Base-by-base conservation (phyloP, 2,329 filamentous ascomycete genomes). In the Clonostachys rosea region DNA sequence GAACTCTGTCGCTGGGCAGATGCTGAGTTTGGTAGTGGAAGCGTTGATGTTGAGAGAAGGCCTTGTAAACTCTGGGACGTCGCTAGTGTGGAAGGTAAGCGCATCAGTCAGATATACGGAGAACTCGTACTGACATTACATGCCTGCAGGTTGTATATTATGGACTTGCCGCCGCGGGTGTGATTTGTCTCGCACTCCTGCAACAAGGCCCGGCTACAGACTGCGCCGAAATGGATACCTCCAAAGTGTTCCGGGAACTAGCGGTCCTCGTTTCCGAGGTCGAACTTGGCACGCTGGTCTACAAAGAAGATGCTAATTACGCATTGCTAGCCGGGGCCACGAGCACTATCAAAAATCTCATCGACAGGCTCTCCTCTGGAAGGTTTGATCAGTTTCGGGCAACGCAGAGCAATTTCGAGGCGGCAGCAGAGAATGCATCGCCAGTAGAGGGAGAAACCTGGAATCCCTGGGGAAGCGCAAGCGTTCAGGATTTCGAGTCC, bases 281-380 rank as follows among this genome's bases (percentile, higher is more conserved):
- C 24, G 52, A 54, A n/a, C 43, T 44, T 6, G 53, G 53, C 11
- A 52, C 51, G 4, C 37, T 54, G 33, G 48, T 54, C 17, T 39
- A 47, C 16, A 43, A 48, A 6, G 52, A 54, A 17, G 53, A 55
- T 18, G 50, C 53, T 14, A 54, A 54, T 36, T 55, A 54, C 34
- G 53, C 51, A 18, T 51, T 55, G 16, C 49, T 55, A 6, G 43
- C 52, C 9, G 48, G 50, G 14, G 53, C 53, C 3, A 50, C 50
- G 6, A 49, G 49, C 41, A 54, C 50, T 9, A 55, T 55, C 5
- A 47, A 45, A 5, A 49, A 37, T n/a, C 42, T 52, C 6, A 42
- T 52, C 11, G 42, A 52, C 61, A 6, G 78, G 76, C 54, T 84
- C 20, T 30, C 24, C 24, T 30, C 24, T 9, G 24, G 24, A 8